Evolutionary conservation across 495 filamentous ascomycete species (phyloP), one percentile per base, ranked within the genome.

Genomic region (Pyrenula massariospora): DNA sequence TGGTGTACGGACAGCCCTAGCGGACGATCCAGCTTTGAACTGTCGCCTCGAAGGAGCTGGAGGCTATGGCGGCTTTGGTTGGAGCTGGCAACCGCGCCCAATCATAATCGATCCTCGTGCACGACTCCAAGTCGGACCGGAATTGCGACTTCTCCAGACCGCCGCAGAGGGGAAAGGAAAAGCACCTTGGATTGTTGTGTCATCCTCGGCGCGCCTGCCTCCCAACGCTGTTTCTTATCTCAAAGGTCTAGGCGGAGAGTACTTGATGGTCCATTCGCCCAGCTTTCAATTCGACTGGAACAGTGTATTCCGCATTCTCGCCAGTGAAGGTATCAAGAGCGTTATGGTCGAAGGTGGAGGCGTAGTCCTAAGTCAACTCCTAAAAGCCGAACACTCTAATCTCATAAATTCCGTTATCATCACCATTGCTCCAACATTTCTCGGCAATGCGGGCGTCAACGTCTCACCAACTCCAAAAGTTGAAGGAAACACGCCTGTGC

Each of bases 261-360:
- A 73, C 62, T 66, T 77, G 23, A 70, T 70, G 36, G 72, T 77
- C 25, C 50, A 52, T 52, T 20, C 19, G n/a, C 19, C n/a, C 8
- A 20, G 19, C 10, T 66, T 73, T 55, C 71, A 75, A 51, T 78
- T 75, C 56, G 76, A 76, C 54, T 94, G 89, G 89, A 70, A 69
- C 49, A 72, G 72, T 47, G 74, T 95, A 22, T 68, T 93, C 11
- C 66, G 68, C 36, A 73, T 71, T 21, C 63, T 92, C 12, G 68
- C 67, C 52, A 68, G 69, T 8, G 74, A 86, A 57, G 84, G 85
- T 0, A 70, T 94, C 56, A 73, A 77, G 22, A 92, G 88, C 61
- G 77, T 95, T 24, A 95, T 95, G 91, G 76, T 95, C 47, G 91
- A 95, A 68, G 90, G 90, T 0, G 90, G 90, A 15, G 89, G 81